A percentile compares a stretch with the other conserved stretches of the same genome.
These are phyloP conservation scores for Aspergillus sp. DNA, from an alignment of 2,329 filamentous ascomycete genomes.

Conservation along the genomic window DNA sequence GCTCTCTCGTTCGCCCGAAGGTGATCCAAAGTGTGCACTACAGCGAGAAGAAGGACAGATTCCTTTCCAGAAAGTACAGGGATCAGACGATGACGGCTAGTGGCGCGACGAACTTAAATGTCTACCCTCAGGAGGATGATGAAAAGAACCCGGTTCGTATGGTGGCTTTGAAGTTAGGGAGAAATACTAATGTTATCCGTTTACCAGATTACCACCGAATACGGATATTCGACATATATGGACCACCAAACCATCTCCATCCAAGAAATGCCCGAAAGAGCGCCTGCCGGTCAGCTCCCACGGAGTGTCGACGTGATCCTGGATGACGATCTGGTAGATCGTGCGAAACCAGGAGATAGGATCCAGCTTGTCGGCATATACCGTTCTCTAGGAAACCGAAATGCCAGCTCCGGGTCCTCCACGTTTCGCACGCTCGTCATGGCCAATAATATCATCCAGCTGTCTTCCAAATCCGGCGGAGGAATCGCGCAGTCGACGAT, in stretches of 20 bases:
- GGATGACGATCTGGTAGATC: constrained; percentile 92
- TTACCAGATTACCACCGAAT: constrained; percentile 72
- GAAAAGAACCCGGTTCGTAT: constrained; percentile 66
- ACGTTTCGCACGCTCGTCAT: constrained; percentile 91
- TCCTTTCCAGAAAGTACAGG: constrained; percentile 80
- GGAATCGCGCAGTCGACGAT: constrained; percentile 86
- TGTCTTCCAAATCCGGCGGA: constrained; percentile 92
- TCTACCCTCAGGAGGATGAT: constrained; percentile 89
- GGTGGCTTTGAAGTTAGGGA: constrained; percentile 1
- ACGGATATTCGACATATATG: constrained; percentile 88
- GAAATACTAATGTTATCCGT: not conserved
- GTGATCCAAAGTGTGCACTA: constrained; percentile 98
- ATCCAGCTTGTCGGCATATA: constrained; percentile 97
- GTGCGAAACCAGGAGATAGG: constrained; percentile 87
- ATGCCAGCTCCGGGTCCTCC: constrained; percentile 79
- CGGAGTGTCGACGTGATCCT: constrained; percentile 92
- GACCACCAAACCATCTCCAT: constrained; percentile 98
- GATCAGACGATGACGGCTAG: constrained; percentile 95
- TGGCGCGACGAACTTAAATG: constrained; percentile 76
- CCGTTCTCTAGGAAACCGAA: constrained; percentile 86
- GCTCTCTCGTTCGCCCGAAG: constrained; percentile 89
- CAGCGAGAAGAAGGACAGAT: constrained; percentile 76
- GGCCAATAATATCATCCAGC: constrained; percentile 86
- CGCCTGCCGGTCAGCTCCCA: constrained; percentile 88
- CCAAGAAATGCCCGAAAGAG: constrained; percentile 97